phyloP scores from a whole-genome alignment of 441 rosid species.

The Codiaeum variegatum region DNA sequence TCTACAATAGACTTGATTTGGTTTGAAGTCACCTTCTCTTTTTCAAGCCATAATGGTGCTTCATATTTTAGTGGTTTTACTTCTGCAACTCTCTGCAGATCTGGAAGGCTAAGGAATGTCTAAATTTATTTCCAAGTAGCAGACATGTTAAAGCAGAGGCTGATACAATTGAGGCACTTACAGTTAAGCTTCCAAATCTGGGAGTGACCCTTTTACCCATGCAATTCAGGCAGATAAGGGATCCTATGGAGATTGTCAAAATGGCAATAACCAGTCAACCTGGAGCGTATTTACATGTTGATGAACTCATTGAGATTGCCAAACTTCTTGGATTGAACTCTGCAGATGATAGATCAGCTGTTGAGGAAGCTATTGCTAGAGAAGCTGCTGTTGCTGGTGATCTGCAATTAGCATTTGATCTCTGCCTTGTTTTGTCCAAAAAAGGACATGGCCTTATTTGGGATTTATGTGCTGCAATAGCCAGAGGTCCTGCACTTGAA shows the following conservation, averaged over 20 bases:
- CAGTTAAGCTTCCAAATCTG: slow-evolving; percentile 86
- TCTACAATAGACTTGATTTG: not conserved
- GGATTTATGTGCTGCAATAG: slow-evolving; percentile 99
- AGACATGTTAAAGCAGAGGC: slow-evolving; percentile 80
- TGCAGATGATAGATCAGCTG: slow-evolving; percentile 66
- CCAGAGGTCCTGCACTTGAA: slow-evolving; percentile 95
- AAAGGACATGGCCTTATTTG: slow-evolving; percentile 95
- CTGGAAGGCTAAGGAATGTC: slow-evolving; percentile 97
- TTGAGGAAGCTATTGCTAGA: slow-evolving; percentile 97
- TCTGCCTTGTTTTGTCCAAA: slow-evolving; percentile 74
- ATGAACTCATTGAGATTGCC: slow-evolving; percentile 89
- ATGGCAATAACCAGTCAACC: slow-evolving; percentile 90
- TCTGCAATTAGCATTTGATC: slow-evolving; percentile 95
- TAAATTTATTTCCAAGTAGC: slow-evolving; percentile 78
- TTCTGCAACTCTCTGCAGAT: slow-evolving; percentile 51
- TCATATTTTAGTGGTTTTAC: slow-evolving; percentile 16
- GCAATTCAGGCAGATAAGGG: slow-evolving; percentile 94
- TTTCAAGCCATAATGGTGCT: not conserved
- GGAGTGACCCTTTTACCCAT: slow-evolving; percentile 89
- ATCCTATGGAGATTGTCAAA: slow-evolving; percentile 94
- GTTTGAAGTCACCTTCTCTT: not conserved
- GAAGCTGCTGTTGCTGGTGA: slow-evolving; percentile 99
- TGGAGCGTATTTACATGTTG: slow-evolving; percentile 90
- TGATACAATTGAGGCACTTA: slow-evolving; percentile 78
- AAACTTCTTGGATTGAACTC: slow-evolving; percentile 90